These are phyloP conservation scores for Vaccinium macrocarpon DNA, from an alignment of 148 eudicot species.

Conservation along the genomic window DNA sequence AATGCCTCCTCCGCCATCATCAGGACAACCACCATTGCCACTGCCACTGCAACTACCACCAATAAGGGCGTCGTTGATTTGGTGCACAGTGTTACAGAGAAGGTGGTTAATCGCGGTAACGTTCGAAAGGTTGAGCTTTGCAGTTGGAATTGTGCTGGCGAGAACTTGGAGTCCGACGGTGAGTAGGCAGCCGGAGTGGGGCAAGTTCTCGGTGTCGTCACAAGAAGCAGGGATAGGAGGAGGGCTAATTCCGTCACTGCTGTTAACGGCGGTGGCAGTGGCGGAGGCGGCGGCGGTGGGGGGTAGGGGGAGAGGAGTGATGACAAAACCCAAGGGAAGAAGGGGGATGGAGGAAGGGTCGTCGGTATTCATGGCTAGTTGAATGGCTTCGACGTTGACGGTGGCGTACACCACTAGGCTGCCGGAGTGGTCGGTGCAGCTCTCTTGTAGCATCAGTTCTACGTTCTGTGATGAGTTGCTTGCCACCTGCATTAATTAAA, in stretches of 20 bases:
- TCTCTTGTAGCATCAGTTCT: slow-evolving; percentile 94
- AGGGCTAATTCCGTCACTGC: not conserved
- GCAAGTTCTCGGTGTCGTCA: slow-evolving; percentile 11
- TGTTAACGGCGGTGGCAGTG: not conserved
- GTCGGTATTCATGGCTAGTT: slow-evolving; percentile 78
- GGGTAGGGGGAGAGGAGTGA: slow-evolving; percentile 39
- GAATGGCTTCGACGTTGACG: slow-evolving; percentile 78
- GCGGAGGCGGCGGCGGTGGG: not conserved
- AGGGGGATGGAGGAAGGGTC: slow-evolving; percentile 85
- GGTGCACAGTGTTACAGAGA: slow-evolving; percentile 61
- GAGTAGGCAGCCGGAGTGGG: slow-evolving; percentile 55
- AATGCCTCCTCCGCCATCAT: slow-evolving; percentile 9
- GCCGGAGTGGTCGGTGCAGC: slow-evolving; percentile 92
- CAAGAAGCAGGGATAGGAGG: not conserved
- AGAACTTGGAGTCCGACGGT: slow-evolving; percentile 84
- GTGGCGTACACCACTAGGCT: slow-evolving; percentile 82
- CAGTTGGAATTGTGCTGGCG: slow-evolving; percentile 69
- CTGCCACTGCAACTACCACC: slow-evolving; percentile 13
- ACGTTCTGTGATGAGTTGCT: slow-evolving; percentile 91
- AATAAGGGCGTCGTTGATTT: slow-evolving; percentile 57
- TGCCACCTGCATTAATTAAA: slow-evolving; percentile 57
- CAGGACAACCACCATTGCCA: slow-evolving; percentile 12
- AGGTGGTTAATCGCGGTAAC: slow-evolving; percentile 76
- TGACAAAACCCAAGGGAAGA: slow-evolving; percentile 84
- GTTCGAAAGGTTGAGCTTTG: slow-evolving; percentile 78